Evolutionary conservation across 495 filamentous ascomycete species (phyloP).

Genomic region (Aspergillus avenaceus): DNA sequence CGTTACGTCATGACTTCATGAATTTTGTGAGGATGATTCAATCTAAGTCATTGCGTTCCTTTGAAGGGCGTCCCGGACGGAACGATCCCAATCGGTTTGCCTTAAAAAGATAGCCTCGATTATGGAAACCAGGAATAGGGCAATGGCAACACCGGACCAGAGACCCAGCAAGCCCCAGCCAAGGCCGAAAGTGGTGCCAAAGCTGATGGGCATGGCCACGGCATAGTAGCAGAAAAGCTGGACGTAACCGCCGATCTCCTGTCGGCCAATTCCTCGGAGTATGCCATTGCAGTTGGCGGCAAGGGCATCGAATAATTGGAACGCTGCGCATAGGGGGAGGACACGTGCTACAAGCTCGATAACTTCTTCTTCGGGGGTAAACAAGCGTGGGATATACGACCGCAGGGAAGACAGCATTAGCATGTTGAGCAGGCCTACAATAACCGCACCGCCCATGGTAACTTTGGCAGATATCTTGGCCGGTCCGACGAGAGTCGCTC

Average conservation of each 20-base stretch:
- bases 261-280: slow-evolving; percentile 76
- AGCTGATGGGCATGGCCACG: slow-evolving; percentile 79
- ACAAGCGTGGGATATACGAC: slow-evolving; percentile 67
- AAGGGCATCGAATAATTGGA: slow-evolving; percentile 83
- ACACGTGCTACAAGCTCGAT: slow-evolving; percentile 66
- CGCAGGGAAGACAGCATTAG: slow-evolving; percentile 59
- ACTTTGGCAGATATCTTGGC: slow-evolving; percentile 70
- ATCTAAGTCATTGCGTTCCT: slow-evolving; percentile 62
- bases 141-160: slow-evolving; percentile 77
- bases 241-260: slow-evolving; percentile 84
- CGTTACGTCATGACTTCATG: neutral
- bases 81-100: slow-evolving; percentile 65
- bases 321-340: slow-evolving; percentile 75
- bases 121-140: slow-evolving; percentile 57
- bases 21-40: no score
- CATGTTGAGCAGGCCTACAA: slow-evolving; percentile 75
- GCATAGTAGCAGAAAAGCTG: slow-evolving; percentile 82
- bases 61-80: slow-evolving; percentile 65
- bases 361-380: slow-evolving; percentile 78
- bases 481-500: slow-evolving; percentile 65
- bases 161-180: slow-evolving; percentile 71
- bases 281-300: slow-evolving; percentile 77
- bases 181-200: slow-evolving; percentile 68
- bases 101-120: slow-evolving; percentile 66
- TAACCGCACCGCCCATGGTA: slow-evolving; percentile 55